phyloP scores from a whole-genome alignment of 129 eudicot species.

The Chrysanthemum makinoi region DNA sequence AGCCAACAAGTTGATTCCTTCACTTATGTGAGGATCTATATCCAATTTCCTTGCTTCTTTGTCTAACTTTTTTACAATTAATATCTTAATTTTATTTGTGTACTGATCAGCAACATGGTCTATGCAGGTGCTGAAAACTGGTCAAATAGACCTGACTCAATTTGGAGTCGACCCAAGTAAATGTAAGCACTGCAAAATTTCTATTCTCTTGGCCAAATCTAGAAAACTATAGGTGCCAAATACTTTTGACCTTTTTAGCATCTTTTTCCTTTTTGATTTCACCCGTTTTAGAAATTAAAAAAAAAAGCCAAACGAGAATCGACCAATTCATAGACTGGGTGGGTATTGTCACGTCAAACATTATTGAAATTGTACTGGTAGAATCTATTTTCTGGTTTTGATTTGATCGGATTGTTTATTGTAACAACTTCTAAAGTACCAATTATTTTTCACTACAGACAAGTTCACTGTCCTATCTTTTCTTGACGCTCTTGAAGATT shows the following conservation, averaged over 20 bases:
- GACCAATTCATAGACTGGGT: too few relatives aligned
- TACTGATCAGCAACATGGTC: neutral
- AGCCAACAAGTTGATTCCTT: slow-evolving; percentile 98
- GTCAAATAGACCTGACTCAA: slow-evolving; percentile 94
- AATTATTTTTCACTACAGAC: slow-evolving; percentile 42
- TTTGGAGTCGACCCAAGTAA: slow-evolving; percentile 97
- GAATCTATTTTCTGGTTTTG: neutral
- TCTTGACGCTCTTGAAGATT: slow-evolving; percentile 99
- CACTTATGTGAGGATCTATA: slow-evolving; percentile 59
- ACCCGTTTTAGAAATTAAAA: too few relatives aligned
- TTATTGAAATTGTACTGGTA: neutral
- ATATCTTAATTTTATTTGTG: slow-evolving; percentile 6
- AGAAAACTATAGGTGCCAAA: neutral
- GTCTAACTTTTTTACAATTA: neutral
- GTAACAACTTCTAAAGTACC: neutral
- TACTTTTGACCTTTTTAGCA: too few relatives aligned
- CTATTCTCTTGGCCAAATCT: neutral
- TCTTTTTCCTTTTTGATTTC: too few relatives aligned
- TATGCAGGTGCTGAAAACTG: slow-evolving; percentile 88
- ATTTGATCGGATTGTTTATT: neutral
- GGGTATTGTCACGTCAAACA: neutral
- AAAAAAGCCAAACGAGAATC: too few relatives aligned
- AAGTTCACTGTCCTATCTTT: slow-evolving; percentile 88
- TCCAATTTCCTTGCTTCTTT: neutral
- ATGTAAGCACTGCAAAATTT: slow-evolving; percentile 53